Base-by-base conservation (phyloP, 345 rosid species). In the Corchorus capsularis region DNA sequence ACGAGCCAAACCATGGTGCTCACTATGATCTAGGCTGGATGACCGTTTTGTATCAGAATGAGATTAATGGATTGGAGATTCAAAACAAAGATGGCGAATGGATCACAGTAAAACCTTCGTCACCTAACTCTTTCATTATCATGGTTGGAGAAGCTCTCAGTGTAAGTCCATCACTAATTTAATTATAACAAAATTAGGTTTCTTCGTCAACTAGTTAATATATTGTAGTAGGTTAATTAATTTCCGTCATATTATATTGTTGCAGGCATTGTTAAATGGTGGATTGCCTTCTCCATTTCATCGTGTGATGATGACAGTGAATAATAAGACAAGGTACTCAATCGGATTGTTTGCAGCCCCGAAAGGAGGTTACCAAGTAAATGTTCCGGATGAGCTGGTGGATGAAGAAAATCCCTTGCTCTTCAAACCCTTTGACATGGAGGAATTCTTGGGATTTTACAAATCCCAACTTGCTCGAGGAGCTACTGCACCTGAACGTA, bases 391-490 rank as follows among this genome's bases (percentile, higher is more conserved):
- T 4, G 71, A 78, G 77, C 45, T 72, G 5, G 72, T 78, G 3
- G 57, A 78, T 45, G 66, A 54, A 14, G 73, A 72, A 54, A 65
- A 78, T 41, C 81, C 81, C 16, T 37, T 43, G 12, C 65, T 35
- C 14, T 77, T 45, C 63, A 70, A 69, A 39, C 70, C 80, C 3
- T 59, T 77, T n/a, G 67, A 73, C 8, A 22, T 19, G 13, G 2
- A 9, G 2, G 66, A 73, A 19, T 73, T 11, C 47, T 55, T 55
- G 61, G 61, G 70, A 35, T 90, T 87, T 73, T 85, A 81, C 57
- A 83, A 84, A 71, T 73, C 87, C 8, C 83, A 81, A 72, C 83
- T 81, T 50, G 94, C 90, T 19, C 89, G 85, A 41, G 81, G 83
- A 73, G 79, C 52, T 66, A 71, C 43, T 39, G 43, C 77, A 61